These are phyloP conservation scores for Suhomyces taliae DNA, from an alignment of 1,139 yeast species.

Conservation along the genomic window DNA sequence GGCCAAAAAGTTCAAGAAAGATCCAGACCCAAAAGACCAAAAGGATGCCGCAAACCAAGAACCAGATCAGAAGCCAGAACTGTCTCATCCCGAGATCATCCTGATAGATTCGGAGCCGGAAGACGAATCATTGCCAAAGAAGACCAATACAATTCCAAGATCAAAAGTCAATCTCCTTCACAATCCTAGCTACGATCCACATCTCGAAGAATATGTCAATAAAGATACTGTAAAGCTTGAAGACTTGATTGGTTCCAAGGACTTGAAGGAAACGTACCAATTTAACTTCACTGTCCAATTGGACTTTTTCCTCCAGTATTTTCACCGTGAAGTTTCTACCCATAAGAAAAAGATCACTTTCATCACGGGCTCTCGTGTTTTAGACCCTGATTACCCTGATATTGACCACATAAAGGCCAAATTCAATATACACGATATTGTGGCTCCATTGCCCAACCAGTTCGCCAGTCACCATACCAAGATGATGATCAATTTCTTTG, in stretches of 20 bases:
- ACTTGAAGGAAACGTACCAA: conserved; percentile 42
- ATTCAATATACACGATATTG: conserved; percentile 31
- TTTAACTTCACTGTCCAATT: conserved; percentile 51
- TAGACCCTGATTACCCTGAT: conserved; percentile 16
- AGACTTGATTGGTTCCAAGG: conserved; percentile 14
- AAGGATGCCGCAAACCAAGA: not conserved
- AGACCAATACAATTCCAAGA: not conserved
- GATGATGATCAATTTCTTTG: conserved; percentile 58
- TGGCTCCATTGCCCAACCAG: conserved; percentile 33
- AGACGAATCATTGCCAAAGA: not conserved
- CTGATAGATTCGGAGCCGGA: conserved; percentile 3
- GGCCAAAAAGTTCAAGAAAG: conserved; percentile 8
- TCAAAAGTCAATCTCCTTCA: conserved; percentile 28
- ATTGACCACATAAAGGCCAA: conserved; percentile 13
- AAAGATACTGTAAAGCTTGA: conserved; percentile 26
- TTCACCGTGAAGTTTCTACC: conserved; percentile 28
- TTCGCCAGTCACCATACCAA: conserved; percentile 66
- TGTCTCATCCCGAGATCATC: not conserved
- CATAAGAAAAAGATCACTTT: conserved; percentile 28
- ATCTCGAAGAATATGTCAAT: conserved; percentile 17
- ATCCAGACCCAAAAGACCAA: conserved; percentile 6
- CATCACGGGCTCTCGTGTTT: conserved; percentile 30
- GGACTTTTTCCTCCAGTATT: conserved; percentile 34
- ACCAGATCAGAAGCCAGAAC: not conserved
- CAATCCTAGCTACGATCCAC: conserved; percentile 24